A percentile compares a stretch with the other conserved stretches of the same genome.
Evolutionary conservation across 2,329 filamentous ascomycete species (phyloP).

Genomic region (Neopestalotiopsis sp.): DNA sequence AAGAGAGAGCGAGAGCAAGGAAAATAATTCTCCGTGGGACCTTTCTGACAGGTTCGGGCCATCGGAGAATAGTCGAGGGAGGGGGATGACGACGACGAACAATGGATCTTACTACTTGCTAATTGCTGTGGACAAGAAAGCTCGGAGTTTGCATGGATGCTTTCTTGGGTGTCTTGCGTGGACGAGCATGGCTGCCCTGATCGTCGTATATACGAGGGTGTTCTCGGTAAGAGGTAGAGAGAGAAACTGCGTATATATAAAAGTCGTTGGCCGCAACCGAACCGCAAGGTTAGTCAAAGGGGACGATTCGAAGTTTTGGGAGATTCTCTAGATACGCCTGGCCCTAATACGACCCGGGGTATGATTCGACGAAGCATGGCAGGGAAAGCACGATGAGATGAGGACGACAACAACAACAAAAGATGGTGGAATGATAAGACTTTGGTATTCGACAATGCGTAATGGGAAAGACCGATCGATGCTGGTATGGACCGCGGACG

Average conservation of each 20-base stretch:
- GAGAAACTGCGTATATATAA: neutral
- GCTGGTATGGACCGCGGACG: neutral
- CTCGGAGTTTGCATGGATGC: neutral
- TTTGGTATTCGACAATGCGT: constrained; percentile 2
- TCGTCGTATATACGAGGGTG: neutral
- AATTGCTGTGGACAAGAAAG: too few relatives aligned
- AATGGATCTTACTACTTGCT: neutral
- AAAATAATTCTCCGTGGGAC: neutral
- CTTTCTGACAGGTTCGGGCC: neutral
- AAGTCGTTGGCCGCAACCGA: neutral
- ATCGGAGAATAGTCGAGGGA: neutral
- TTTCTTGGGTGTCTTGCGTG: neutral
- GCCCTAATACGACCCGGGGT: neutral
- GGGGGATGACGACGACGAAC: neutral
- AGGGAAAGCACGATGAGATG: neutral
- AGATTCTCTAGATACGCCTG: neutral
- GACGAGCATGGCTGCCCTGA: neutral
- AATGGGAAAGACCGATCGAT: neutral
- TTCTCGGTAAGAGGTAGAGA: neutral
- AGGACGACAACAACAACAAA: neutral
- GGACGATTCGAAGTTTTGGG: neutral
- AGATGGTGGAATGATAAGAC: neutral
- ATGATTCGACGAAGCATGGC: neutral
- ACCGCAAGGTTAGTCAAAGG: neutral
- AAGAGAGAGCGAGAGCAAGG: too few relatives aligned